Base-by-base conservation (phyloP, 2,329 filamentous ascomycete species). In the Monilinia fructigena region DNA sequence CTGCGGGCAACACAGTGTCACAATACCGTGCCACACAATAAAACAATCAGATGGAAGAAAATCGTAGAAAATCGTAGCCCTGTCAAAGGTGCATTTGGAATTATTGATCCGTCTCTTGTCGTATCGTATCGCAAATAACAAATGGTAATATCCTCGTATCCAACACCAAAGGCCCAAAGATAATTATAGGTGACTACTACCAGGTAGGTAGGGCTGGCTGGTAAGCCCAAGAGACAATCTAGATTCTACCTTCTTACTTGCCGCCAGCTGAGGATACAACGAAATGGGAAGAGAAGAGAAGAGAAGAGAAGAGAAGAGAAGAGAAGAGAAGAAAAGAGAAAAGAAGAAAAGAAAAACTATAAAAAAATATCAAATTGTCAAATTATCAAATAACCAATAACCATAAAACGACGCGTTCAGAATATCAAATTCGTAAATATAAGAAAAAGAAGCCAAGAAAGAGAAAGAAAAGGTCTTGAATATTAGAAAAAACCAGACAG, bases 11-110 rank as follows among this genome's bases (percentile, higher is more conserved):
- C 26, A 10, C 31, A 26, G 12, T 42, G 40, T 42, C 5, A 42
- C 4, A 16, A 35, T 35, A 16, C 45, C n/a, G 31, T 55, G 26
- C 6, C 18, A 55, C n/a, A 23, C 14, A 31, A 55, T 4, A 45
- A 50, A 47, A 23, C 14, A 18, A 55, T 3, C 26, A 53, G 40
- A 47, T 47, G 16, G 5, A 0, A 47, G 18, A 47, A 47, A 4
- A 47, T 20, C 3, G 42, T 20, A 47, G 18, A 58, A 64, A 16
- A 48, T 42, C 67, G 67, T 63, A 28, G 67, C 55, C 72, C 72
- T 75, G 52, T 75, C 73, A 72, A 74, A 75, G 73, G 71, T 68
- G 63, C 68, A 55, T 20, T 20, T 45, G 56, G 53, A 64, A 63
- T 11, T 66, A 70, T 63, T 67, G 63, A 14, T 12, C 48, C 5